phyloP scores from a whole-genome alignment of 2,329 filamentous ascomycete genomes.

The Talaromyces sp. region DNA sequence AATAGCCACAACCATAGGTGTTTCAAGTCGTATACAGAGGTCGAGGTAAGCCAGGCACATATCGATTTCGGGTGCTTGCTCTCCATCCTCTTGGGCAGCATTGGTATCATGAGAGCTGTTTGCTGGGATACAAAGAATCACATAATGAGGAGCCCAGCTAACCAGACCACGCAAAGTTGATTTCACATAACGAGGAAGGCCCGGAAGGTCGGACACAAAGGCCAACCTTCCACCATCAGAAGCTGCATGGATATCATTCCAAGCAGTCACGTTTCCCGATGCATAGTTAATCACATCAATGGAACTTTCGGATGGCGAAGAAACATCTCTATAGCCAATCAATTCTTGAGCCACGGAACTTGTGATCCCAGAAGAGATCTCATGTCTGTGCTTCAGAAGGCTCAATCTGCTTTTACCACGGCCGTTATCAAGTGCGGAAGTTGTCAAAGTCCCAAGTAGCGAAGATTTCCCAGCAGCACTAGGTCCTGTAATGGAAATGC shows the following conservation, averaged over 20 bases:
- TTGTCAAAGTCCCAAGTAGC: conserved; percentile 79
- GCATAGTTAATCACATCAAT: conserved; percentile 72
- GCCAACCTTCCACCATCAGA: conserved; percentile 69
- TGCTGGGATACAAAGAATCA: conserved; percentile 77
- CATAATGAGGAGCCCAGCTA: conserved; percentile 95
- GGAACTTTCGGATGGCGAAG: conserved; percentile 21
- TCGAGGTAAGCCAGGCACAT: conserved; percentile 75
- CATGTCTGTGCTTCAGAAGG: conserved; percentile 85
- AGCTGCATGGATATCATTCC: conserved; percentile 86
- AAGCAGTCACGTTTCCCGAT: conserved; percentile 79
- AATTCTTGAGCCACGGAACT: conserved; percentile 93
- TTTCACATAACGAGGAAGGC: conserved; percentile 80
- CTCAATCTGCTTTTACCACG: conserved; percentile 83
- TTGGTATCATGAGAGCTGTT: conserved; percentile 56
- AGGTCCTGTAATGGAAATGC: conserved; percentile 80
- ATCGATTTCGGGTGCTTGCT: conserved; percentile 54
- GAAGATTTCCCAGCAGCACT: conserved; percentile 92
- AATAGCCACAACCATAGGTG: conserved; percentile 75
- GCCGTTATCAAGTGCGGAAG: conserved; percentile 84
- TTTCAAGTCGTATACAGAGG: conserved; percentile 72
- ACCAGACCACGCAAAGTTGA: conserved; percentile 86
- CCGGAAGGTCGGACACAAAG: conserved; percentile 87
- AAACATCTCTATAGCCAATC: conserved; percentile 64
- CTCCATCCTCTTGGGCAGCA: conserved; percentile 21
- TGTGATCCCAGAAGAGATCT: conserved; percentile 84